Percentiles rank a stretch among this genome's conserved stretches.
Conservation (phyloP, 441 rosid species). For the Euphorbia celastroides region DNA sequence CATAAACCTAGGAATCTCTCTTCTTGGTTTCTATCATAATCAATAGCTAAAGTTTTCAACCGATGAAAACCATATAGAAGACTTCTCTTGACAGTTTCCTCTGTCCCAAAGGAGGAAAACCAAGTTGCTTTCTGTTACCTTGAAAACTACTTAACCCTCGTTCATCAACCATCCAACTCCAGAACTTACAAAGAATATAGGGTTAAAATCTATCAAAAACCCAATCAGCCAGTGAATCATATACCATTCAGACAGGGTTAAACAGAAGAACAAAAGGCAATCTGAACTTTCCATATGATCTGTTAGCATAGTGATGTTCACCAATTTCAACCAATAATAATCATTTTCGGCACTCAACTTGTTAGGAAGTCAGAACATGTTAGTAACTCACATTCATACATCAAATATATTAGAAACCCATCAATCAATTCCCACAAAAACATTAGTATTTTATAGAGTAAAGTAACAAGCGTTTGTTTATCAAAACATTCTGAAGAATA, state of each 20-base stretch:
- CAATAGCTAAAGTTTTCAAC: neutral
- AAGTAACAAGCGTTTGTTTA: too few relatives aligned
- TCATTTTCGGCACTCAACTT: too few relatives aligned
- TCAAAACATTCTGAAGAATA: too few relatives aligned
- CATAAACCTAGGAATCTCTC: neutral
- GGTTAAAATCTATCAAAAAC: too few relatives aligned
- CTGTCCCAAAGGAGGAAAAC: neutral
- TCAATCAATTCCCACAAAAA: too few relatives aligned
- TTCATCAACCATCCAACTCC: neutral
- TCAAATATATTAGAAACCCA: too few relatives aligned
- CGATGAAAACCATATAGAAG: neutral
- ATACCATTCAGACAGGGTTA: neutral
- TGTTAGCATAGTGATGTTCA: too few relatives aligned
- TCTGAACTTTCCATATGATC: neutral
- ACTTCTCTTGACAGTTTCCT: neutral
- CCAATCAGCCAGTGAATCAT: neutral
- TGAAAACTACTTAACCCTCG: neutral
- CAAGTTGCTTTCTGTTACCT: neutral
- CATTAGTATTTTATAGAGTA: too few relatives aligned
- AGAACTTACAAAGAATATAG: neutral
- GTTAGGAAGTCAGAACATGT: too few relatives aligned
- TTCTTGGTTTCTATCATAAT: neutral
- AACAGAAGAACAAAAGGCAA: neutral
- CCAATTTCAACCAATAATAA: too few relatives aligned
- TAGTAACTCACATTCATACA: too few relatives aligned